Base-by-base conservation (phyloP, 140 eudicot species). In the Erigeron philadelphicus region DNA sequence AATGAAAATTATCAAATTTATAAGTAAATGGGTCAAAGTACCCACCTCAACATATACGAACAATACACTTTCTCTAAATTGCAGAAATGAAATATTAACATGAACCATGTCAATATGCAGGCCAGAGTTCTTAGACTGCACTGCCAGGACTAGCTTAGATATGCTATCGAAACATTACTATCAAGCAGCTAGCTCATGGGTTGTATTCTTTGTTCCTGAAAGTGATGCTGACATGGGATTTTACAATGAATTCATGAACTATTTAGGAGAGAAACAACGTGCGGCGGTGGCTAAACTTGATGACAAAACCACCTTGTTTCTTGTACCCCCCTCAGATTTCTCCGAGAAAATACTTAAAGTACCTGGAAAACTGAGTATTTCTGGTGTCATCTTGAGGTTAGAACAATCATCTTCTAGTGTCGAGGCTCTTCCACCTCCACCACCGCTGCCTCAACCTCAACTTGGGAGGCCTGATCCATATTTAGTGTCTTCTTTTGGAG, bases 321-420 rank as follows among this genome's bases (percentile, higher is more conserved):
- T 93, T 25, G 96, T 93, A 50, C 96, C 98, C 44, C 98, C 98
- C 52, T 93, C 98, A 13, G 98, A 93, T 0, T 93, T 93, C 88
- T 89, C 95, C 0, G 93, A 86, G 56, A 84, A 93, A 76, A 84
- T 93, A n/a, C 85, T 93, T 0, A 93, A 93, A 70, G 96, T 93
- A 6, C 95, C 98, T 1, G 98, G 96, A 1, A 86, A 80, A 64
- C 75, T 86, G 9, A 86, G 98, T 78, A 86, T 93, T 41, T 86
- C 95, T 12, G 98, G 98, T 23, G 96, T 93, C 74, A 80, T 93
- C 53, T 64, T 93, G 31, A 86, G 93, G 66, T 48, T 86, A 72
- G 96, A 88, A 43, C 81, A 68, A 15, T 77, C 91, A 4, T 56
- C 84, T 15, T 56, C 84, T 19, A 64, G 64, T 68, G 61, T 67